phyloP scores from a whole-genome alignment of 2,329 filamentous ascomycete species.

The Penicillium sp. region DNA sequence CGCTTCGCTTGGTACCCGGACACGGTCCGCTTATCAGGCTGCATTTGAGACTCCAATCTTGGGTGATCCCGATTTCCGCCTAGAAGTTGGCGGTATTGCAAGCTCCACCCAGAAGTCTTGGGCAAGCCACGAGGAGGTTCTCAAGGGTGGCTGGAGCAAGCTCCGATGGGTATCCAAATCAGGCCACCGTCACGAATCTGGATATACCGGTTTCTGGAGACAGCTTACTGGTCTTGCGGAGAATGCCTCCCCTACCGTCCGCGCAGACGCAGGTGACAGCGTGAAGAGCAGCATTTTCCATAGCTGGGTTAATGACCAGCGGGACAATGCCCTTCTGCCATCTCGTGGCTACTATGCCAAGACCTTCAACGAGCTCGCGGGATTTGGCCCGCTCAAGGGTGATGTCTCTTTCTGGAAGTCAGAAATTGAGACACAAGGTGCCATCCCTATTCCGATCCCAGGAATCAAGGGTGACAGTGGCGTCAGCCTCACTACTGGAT shows the following conservation, averaged over 20 bases:
- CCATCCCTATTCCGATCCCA: constrained; percentile 70
- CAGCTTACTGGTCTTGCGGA: constrained; percentile 77
- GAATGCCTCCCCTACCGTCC: constrained; percentile 75
- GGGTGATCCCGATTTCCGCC: constrained; percentile 76
- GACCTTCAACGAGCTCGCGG: constrained; percentile 77
- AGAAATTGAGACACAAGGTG: constrained; percentile 78
- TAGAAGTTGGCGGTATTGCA: constrained; percentile 75
- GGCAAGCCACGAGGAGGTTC: constrained; percentile 88
- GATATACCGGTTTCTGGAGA: constrained; percentile 80
- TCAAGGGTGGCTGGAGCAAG: constrained; percentile 74
- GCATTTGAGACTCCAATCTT: constrained; percentile 78
- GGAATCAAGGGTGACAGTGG: constrained; percentile 68
- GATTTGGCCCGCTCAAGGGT: constrained; percentile 76
- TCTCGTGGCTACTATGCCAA: constrained; percentile 78
- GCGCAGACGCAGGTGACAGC: constrained; percentile 82
- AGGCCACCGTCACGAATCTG: constrained; percentile 71
- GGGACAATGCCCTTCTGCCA: constrained; percentile 83
- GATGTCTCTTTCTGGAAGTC: constrained; percentile 93
- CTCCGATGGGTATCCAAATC: constrained; percentile 68
- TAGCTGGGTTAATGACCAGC: constrained; percentile 72
- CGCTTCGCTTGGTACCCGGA: constrained; percentile 83
- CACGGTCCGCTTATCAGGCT: constrained; percentile 85
- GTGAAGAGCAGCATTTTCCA: constrained; percentile 86
- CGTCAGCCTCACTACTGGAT: constrained; percentile 75
- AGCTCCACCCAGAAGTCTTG: constrained; percentile 86